Evolutionary conservation across 306 rosid species (phyloP), one percentile per base, ranked within the genome.

Genomic region (Herpetospermum pedunculosum): DNA sequence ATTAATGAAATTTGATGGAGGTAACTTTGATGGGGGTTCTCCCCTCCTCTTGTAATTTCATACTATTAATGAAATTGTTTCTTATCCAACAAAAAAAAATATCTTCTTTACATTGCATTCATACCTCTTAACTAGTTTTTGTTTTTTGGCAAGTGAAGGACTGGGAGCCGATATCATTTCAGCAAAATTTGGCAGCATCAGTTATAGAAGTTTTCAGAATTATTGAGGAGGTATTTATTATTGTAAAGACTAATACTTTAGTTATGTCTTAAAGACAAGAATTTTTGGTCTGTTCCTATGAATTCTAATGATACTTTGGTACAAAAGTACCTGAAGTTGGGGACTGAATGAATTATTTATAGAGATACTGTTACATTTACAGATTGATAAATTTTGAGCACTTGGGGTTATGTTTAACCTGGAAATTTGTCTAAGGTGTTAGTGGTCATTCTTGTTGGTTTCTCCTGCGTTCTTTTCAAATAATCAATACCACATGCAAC

Each of bases 141-240:
- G 19, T 2, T 58, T 76, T 80, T 57, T 46, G 65, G 48, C 52
- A 74, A 69, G 70, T 75, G 80, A 74, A 86, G 90, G 80, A 75
- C 5, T 83, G 88, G 90, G 90, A 84, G 40, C 88, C 90, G 40
- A 79, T 86, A 75, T 84, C 86, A 70, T 74, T 75, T 67, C 90
- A 86, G 79, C 84, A 86, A 78, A 86, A 55, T 76, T 85, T 79
- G 58, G 86, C 86, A 60, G 75, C 86, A 57, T 86, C 90, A 41
- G 50, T 82, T 26, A 73, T 86, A 76, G 90, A 86, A 75, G 88
- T 86, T 19, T 86, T 86, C 50, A 79, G 87, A 74, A 83, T 86
- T 28, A 75, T 86, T 26, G 87, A 86, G 78, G 90, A 86, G 90
- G 90, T 86, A 73, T 53, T 48, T 50, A 75, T 53, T 49, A 3